These are phyloP conservation scores for Truncatella angustata DNA, from an alignment of 2,329 filamentous ascomycete species.

Conservation along the genomic window DNA sequence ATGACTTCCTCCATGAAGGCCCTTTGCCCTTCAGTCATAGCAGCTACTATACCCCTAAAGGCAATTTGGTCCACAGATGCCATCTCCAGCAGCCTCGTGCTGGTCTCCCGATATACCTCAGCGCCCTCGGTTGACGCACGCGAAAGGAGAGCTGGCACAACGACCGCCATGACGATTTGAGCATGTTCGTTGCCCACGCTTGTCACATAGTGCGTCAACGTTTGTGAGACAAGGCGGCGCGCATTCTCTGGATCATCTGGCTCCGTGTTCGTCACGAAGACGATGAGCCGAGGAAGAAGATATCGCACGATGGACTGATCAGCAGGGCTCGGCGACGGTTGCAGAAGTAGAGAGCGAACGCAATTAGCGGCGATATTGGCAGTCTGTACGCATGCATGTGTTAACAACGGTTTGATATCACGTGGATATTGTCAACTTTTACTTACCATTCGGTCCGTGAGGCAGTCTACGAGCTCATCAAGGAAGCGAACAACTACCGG, in stretches of 20 bases:
- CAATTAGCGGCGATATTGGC: conserved; percentile 90
- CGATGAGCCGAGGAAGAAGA: conserved; percentile 71
- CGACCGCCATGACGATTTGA: conserved; percentile 66
- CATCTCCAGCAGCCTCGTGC: conserved; percentile 74
- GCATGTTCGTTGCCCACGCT: conserved; percentile 44
- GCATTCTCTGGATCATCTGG: conserved; percentile 79
- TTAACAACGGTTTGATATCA: background rate
- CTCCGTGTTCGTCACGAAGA: conserved; percentile 68
- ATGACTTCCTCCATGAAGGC: conserved; percentile 80
- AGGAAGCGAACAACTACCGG: conserved; percentile 72
- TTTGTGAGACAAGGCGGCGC: conserved; percentile 68
- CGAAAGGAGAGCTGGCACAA: conserved; percentile 74
- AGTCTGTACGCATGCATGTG: conserved; percentile 52
- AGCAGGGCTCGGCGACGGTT: conserved; percentile 58
- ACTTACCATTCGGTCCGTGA: conserved; percentile 70
- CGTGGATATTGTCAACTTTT: too few species aligned
- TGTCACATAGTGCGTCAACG: conserved; percentile 70
- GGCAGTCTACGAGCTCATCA: conserved; percentile 79
- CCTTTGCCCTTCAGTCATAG: conserved; percentile 69
- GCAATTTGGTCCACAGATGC: conserved; percentile 69
- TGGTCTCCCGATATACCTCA: conserved; percentile 68
- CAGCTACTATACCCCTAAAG: conserved; percentile 73
- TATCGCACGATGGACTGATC: conserved; percentile 73
- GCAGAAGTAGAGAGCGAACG: conserved; percentile 76
- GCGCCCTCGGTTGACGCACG: conserved; percentile 66